A percentile compares a stretch with the other conserved stretches of the same genome.
Evolutionary conservation across 306 rosid species (phyloP).

Genomic region (Rubus parviflorus): DNA sequence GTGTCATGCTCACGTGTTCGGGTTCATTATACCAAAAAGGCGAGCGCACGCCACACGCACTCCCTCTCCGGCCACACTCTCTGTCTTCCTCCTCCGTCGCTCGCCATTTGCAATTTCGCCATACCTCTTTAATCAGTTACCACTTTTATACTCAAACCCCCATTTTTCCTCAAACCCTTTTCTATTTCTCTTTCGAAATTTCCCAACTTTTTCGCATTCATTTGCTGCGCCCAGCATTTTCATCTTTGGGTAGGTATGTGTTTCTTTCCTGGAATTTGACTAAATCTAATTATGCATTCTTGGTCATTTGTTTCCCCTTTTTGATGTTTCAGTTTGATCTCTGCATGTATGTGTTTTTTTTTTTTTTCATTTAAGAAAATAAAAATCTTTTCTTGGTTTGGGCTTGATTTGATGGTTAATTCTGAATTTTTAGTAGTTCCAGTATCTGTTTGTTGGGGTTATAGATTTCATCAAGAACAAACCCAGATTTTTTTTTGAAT

Average conservation of each 20-base stretch:
- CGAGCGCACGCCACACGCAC: constrained; percentile 49
- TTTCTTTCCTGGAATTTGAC: background rate
- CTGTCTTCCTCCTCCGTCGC: background rate
- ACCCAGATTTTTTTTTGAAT: background rate
- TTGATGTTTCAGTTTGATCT: constrained; percentile 2
- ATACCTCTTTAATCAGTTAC: background rate
- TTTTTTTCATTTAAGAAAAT: background rate
- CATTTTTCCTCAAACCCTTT: constrained; percentile 21
- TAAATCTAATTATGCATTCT: too few species aligned
- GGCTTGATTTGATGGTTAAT: constrained; percentile 19
- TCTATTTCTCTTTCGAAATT: constrained; percentile 4
- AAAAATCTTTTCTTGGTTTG: background rate
- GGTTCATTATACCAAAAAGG: background rate
- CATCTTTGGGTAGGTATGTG: constrained; percentile 20
- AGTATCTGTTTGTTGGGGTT: background rate
- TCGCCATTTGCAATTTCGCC: background rate
- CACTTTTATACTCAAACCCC: background rate
- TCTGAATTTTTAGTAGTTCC: background rate
- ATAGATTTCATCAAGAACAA: background rate
- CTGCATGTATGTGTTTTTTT: background rate
- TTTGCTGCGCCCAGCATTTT: constrained; percentile 15
- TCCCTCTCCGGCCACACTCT: constrained; percentile 47
- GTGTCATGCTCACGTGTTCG: constrained; percentile 37
- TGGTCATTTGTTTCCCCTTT: background rate
- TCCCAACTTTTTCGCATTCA: constrained; percentile 10